Evolutionary conservation across 2,329 filamentous ascomycete genomes (phyloP), one percentile per base, ranked within the genome.

Genomic region (Penicillium sp.): DNA sequence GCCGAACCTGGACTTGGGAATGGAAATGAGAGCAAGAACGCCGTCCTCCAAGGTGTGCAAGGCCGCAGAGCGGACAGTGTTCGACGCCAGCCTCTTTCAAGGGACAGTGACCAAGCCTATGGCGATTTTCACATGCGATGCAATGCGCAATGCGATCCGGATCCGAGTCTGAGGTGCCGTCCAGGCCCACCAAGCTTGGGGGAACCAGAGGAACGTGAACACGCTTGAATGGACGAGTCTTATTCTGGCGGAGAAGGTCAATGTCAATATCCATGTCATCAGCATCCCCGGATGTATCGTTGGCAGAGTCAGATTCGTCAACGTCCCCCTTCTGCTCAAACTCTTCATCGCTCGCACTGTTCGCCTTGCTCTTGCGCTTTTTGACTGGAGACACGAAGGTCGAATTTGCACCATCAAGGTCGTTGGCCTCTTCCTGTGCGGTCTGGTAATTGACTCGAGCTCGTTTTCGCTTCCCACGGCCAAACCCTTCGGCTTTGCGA

Each of bases 381-480:
- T 70, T 73, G 41, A 57, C 53, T 3, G 66, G 66, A 11, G 61
- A 37, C 33, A 37, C 7, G 3, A 65, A 25, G 54, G 20, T 11
- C 68, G 59, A 6, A 33, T 25, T 20, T 46, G 14, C 22, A 9
- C 45, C 51, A 20, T 62, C 56, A 42, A 56, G 56, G 23, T 62
- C 58, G 18, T 56, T 53, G 37, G n/a, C 20, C 31, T 48, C 55
- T n/a, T 49, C 53, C 20, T 53, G 44, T 22, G 40, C 42, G 20
- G 51, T 53, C 6, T 58, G 48, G 40, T 71, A 71, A 57, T 68
- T 61, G 55, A 79, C 73, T 73, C 83, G 81, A 62, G 79, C 77
- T 57, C 89, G 84, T 60, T 86, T 86, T 62, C 94, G 84, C 60
- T 90, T 90, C 37, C 94, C 94, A 56, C 94, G 85, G 11, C 94